Evolutionary conservation across 768 basidiomycete genomes (phyloP), one percentile per base, ranked within the genome.

Genomic region (Sarcodon aspratus): DNA sequence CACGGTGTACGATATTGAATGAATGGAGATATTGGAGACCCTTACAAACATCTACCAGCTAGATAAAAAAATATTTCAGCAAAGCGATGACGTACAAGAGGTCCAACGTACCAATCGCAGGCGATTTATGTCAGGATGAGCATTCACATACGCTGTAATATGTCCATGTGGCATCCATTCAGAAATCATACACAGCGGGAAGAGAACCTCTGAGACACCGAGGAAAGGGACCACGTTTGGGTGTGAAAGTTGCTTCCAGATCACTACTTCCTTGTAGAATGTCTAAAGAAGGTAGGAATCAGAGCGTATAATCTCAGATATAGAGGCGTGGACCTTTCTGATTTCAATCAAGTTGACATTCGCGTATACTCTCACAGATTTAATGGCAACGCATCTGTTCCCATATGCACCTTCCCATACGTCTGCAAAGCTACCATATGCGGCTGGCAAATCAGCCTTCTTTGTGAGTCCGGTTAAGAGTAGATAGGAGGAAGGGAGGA

Each of bases 91-190:
- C n/a, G n/a, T n/a, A n/a, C n/a, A n/a, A n/a, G n/a, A n/a, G n/a
- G n/a, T n/a, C n/a, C n/a, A n/a, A n/a, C n/a, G n/a, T n/a, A n/a
- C 52, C 12, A 53, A 48, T 6, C 44, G 18, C 18, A 50, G 12
- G 13, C 52, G 33, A 27, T 47, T 47, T 9, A 42, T 8, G 17
- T 42, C 40, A 1, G 52, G 48, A 21, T 51, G 18, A n/a, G 15
- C 18, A 5, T 47, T 37, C 18, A 53, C n/a, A 46, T 46, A 53
- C 7, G 31, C 40, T 4, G 43, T 18, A 36, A 53, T 36, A 9
- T 51, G 47, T 0, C 52, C 52, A 46, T 53, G 27, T 9, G 35
- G 13, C 52, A 53, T 53, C 52, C 52, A 53, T 35, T 12, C 35
- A 3, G 37, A 54, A 7, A 54, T 40, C 45, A 50, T 48, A 6